Percentiles rank a stretch among this genome's conserved stretches.
phyloP scores from a whole-genome alignment of 495 filamentous ascomycete genomes.

The Annulohypoxylon maeteangense region DNA sequence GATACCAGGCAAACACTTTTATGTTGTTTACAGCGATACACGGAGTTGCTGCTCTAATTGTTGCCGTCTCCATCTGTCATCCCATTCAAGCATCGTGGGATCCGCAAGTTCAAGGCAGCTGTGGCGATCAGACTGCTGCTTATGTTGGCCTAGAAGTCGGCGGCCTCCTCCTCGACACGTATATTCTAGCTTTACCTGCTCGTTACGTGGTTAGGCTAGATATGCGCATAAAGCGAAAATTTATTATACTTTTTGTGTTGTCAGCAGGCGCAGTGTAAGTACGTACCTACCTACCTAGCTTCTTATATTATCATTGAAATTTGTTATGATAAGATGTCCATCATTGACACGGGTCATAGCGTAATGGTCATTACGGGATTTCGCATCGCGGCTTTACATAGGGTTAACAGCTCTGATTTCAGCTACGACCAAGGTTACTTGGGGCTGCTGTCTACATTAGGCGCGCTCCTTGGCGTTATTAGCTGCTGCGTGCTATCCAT shows the following conservation, averaged over 20 bases:
- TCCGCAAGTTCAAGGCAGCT: constrained; percentile 20
- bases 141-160: constrained; percentile 39
- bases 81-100: constrained; percentile 43
- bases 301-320: neutral
- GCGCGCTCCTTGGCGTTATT: constrained; percentile 37
- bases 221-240: neutral
- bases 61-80: constrained; percentile 38
- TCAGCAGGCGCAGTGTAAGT: constrained; percentile 24
- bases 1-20: neutral
- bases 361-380: constrained; percentile 43
- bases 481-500: constrained; percentile 12
- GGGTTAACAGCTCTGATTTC: constrained; percentile 40
- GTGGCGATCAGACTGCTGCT: constrained; percentile 37
- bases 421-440: constrained; percentile 45
- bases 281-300: neutral
- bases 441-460: constrained; percentile 44
- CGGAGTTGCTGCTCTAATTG: constrained; percentile 28
- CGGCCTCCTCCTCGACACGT: constrained; percentile 40
- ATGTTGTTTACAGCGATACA: constrained; percentile 19
- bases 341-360: constrained; percentile 13
- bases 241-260: neutral
- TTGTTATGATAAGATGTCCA: neutral
- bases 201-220: neutral
- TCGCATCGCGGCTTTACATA: constrained; percentile 40
- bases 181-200: constrained; percentile 22